Evolutionary conservation across 768 basidiomycete genomes (phyloP), one percentile per base, ranked within the genome.

Genomic region (Suillus paluster): DNA sequence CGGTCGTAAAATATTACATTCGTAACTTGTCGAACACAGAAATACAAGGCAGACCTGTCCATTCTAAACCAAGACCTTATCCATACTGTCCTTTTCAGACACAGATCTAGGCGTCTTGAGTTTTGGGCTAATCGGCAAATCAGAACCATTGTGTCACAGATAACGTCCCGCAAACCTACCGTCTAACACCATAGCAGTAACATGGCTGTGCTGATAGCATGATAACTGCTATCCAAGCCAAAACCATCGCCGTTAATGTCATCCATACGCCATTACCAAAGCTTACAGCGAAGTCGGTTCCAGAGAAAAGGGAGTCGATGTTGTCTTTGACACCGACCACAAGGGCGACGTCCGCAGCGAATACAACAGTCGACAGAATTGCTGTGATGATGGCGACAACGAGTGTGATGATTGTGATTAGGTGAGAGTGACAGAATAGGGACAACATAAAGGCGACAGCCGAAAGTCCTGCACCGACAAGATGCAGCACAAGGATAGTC

Each of bases 221-320:
- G 34, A 90, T 69, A 39, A 91, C 82, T 0, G 84, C 84, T 3
- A 83, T 48, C 88, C 90, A 92, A 2, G 83, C 81, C 64, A 85
- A 71, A 11, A 84, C 64, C 57, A 84, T 73, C 17, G 84, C 86
- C 5, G 69, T 78, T 45, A 92, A 66, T n/a, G 85, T 81, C 84
- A 93, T 83, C 90, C 90, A 92, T 9, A 88, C 82, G 10, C 73
- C 90, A 63, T 87, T 86, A n/a, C 91, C 90, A 73, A 84, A 90
- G 14, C 72, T 63, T 10, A 88, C 80, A 0, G 66, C 72, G 30
- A 91, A 78, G 49, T 73, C 64, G 50, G 81, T 75, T 9, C 72
- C 75, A 0, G 80, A 69, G 23, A 70, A 57, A 15, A 84, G 36
- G 14, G 72, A 67, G 33, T 74, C 39, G 27, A 91, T 69, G 49